Base-by-base conservation (phyloP, 805 yeast species). In the Candida coquimbonensis region DNA sequence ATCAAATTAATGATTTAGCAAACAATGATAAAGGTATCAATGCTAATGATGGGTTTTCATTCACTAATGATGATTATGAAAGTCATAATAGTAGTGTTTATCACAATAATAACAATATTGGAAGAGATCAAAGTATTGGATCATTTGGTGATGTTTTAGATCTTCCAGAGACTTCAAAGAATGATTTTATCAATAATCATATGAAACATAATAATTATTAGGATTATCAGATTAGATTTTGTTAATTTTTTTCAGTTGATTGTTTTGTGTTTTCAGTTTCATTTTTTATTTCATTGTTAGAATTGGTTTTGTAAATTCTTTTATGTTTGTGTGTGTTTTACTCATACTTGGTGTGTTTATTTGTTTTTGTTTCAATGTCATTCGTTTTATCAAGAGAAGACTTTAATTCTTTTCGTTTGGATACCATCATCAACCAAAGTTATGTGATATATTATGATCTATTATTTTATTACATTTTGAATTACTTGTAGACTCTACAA, bases 121-220 rank as follows among this genome's bases (percentile, higher is more conserved):
- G 48, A 45, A 52, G 45, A 12, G 59, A 55, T 42, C 39, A 35
- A 27, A 54, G 60, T 9, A 24, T 54, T 16, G 49, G 53, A 1
- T 53, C 61, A 9, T 56, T 57, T 43, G 39, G 49, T 27, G 42
- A 51, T 34, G 46, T 50, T 9, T 43, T 40, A 16, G 41, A 46
- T 9, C 46, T 43, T 14, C 47, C 42, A 11, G 44, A 43, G 16
- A 50, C 58, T n/a, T 42, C 52, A 11, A 51, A 54, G 3, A 53
- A 47, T 43, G 63, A 59, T 45, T 55, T 59, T 40, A 49, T 56
- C 19, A 46, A 45, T 2, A 39, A 36, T 24, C 34, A 36, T 32
- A 32, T 12, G 25, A 36, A 39, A 35, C 9, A 35, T 12, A 35
- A 35, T 7, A 35, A 11, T 29, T 9, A 29, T 4, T 29, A 29